Evolutionary conservation across 768 basidiomycete genomes (phyloP).

Genomic region (Phanerochaete sordida): DNA sequence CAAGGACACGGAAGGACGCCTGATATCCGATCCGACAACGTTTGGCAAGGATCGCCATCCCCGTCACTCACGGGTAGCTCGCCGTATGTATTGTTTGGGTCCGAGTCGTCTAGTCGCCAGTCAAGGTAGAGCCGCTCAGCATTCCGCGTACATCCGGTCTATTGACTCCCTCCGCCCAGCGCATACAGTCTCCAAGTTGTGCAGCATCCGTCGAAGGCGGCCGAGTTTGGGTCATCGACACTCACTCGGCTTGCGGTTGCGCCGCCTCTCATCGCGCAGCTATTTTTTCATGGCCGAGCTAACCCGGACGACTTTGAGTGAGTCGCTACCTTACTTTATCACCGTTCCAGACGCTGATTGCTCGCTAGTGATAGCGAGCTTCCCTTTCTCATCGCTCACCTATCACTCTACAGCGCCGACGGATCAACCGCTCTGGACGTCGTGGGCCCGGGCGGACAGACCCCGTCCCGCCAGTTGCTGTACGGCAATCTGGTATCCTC

Average conservation of each 20-base stretch:
- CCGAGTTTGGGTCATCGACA: conserved; percentile 73
- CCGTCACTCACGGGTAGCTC: background rate
- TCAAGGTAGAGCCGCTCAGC: background rate
- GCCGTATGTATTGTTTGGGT: background rate
- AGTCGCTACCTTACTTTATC: conserved; percentile 31
- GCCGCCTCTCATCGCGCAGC: conserved; percentile 79
- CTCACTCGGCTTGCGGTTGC: conserved; percentile 81
- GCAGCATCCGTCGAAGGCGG: conserved; percentile 79
- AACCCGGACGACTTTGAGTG: conserved; percentile 78
- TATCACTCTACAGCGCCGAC: conserved; percentile 71
- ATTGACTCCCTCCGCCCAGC: conserved; percentile 11
- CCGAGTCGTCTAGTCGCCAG: background rate
- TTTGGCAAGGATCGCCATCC: background rate
- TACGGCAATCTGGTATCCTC: conserved; percentile 87
- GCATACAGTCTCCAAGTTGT: conserved; percentile 81
- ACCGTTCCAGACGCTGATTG: background rate
- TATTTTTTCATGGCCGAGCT: conserved; percentile 68
- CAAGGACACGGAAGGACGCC: background rate
- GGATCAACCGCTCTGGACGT: conserved; percentile 62
- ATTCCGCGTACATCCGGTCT: background rate
- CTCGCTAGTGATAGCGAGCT: conserved; percentile 73
- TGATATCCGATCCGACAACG: background rate
- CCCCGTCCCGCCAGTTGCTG: conserved; percentile 52
- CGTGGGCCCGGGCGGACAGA: conserved; percentile 36
- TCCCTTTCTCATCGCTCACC: conserved; percentile 82